Percentiles rank a stretch among this genome's conserved stretches.
Conservation (phyloP, 805 yeast genomes). For the Teunomyces aglyptinius region DNA sequence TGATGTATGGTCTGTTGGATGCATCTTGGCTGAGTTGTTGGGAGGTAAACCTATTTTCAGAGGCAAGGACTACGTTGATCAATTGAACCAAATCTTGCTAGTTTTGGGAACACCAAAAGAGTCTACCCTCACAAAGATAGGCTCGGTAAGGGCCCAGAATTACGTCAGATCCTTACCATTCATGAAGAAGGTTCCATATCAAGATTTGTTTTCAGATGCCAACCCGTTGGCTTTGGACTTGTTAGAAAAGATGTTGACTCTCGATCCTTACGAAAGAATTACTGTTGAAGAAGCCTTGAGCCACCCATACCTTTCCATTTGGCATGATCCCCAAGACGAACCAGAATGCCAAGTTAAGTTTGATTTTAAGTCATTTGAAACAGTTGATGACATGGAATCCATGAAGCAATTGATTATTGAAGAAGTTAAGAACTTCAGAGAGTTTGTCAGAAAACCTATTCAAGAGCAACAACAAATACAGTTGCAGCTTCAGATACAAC, state of each 20-base stretch:
- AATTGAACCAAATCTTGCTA: constrained; percentile 80
- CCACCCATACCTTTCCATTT: constrained; percentile 84
- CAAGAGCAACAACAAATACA: constrained; percentile 49
- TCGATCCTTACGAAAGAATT: constrained; percentile 82
- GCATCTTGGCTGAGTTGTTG: constrained; percentile 89
- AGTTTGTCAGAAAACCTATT: constrained; percentile 74
- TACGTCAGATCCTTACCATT: constrained; percentile 84
- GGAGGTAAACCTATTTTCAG: constrained; percentile 91
- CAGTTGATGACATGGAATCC: constrained; percentile 69
- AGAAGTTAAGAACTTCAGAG: constrained; percentile 77
- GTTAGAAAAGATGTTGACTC: constrained; percentile 67
- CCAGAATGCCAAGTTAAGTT: constrained; percentile 77
- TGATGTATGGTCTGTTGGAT: constrained; percentile 97
- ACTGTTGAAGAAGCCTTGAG: constrained; percentile 83
- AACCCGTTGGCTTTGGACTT: constrained; percentile 81
- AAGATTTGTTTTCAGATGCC: constrained; percentile 73
- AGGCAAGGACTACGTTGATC: constrained; percentile 96
- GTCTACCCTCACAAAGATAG: constrained; percentile 46
- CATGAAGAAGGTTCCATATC: constrained; percentile 76
- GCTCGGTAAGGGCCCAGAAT: constrained; percentile 86
- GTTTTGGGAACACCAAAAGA: constrained; percentile 88
- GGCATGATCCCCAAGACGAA: constrained; percentile 87
- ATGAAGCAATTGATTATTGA: constrained; percentile 77
- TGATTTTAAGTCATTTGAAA: constrained; percentile 81
- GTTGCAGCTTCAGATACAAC: constrained; percentile 30